phyloP scores from a whole-genome alignment of 768 basidiomycete genomes.

The Calocera cornea region DNA sequence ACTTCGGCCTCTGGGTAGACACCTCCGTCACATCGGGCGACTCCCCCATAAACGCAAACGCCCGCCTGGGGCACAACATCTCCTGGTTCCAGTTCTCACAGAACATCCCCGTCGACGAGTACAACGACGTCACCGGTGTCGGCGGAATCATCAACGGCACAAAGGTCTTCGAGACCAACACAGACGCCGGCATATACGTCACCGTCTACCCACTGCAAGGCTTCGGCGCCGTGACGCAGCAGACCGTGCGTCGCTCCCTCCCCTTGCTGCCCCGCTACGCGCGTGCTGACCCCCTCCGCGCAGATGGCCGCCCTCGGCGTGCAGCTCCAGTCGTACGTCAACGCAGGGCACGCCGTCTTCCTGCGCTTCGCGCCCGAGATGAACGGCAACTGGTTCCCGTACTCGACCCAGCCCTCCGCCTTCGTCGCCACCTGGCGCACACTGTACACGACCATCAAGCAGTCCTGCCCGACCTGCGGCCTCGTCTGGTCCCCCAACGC shows the following conservation, averaged over 20 bases:
- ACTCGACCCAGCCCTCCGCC: conserved; percentile 16
- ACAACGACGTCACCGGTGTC: background rate
- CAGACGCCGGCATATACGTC: conserved; percentile 20
- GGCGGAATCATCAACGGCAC: background rate
- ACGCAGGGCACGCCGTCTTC: conserved; percentile 17
- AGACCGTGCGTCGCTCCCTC: conserved; percentile 11
- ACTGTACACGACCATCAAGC: conserved; percentile 17
- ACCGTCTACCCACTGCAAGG: conserved; percentile 18
- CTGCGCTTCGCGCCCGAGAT: conserved; percentile 22
- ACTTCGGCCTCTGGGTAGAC: conserved; percentile 1
- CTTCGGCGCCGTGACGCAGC: conserved; percentile 14
- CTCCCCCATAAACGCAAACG: background rate
- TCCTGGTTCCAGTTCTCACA: conserved; percentile 4
- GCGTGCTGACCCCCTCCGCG: background rate
- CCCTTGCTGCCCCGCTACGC: background rate
- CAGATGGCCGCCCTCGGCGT: conserved; percentile 13
- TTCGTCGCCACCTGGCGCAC: conserved; percentile 14
- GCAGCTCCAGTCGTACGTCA: conserved; percentile 14
- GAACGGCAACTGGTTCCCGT: conserved; percentile 20
- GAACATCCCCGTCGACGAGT: background rate
- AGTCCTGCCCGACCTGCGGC: conserved; percentile 15
- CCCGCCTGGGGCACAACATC: background rate
- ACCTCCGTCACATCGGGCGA: conserved; percentile 1
- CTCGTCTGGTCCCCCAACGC: conserved; percentile 21
- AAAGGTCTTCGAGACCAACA: conserved; percentile 8